Evolutionary conservation across 352 stramenopile genomes (phyloP), one percentile per base, ranked within the genome.

Genomic region (Pythium rhizo-oryzae): DNA sequence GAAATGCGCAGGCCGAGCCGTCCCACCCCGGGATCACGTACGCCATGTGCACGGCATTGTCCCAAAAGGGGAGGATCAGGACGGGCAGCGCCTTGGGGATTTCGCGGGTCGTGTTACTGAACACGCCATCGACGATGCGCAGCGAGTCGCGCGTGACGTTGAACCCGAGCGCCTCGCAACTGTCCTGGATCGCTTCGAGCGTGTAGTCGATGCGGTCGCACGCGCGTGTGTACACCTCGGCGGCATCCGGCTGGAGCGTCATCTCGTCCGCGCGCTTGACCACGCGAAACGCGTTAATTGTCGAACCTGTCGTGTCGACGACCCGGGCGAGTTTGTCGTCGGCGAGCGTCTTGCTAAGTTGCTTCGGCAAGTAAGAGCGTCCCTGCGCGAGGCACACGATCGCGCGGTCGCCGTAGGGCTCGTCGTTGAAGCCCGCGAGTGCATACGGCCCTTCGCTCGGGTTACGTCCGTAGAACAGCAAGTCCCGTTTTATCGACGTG

Each of bases 41-140:
- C 18, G 71, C 66, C 8, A 70, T 70, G 46, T 71, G 56, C 1
- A 67, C 58, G 11, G 73, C 73, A 28, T 78, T 82, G 57, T 85
- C 76, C 78, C 76, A 80, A 63, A 68, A 83, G 16, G 78, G 78
- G 64, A 83, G 70, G 57, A 86, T 71, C 28, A 83, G 16, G 15
- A 85, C 33, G 2, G 74, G 70, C 7, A 80, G 51, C 1, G 70
- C 58, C 0, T 46, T n/a, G 4, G 37, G 33, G 30, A 78, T 67
- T 21, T 59, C 30, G 12, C 41, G 25, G 4, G 53, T 64, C 0
- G n/a, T 62, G 2, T 25, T 15, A 43, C 59, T 62, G n/a, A 25
- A 3, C 2, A 71, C 24, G 39, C 44, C 61, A 28, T 74, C 35
- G n/a, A 76, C 52, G 13, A 78, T 53, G 3, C 62, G 68, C 0